Evolutionary conservation across 495 filamentous ascomycete genomes (phyloP), one percentile per base, ranked within the genome.

Genomic region (Aspergillus campestris): DNA sequence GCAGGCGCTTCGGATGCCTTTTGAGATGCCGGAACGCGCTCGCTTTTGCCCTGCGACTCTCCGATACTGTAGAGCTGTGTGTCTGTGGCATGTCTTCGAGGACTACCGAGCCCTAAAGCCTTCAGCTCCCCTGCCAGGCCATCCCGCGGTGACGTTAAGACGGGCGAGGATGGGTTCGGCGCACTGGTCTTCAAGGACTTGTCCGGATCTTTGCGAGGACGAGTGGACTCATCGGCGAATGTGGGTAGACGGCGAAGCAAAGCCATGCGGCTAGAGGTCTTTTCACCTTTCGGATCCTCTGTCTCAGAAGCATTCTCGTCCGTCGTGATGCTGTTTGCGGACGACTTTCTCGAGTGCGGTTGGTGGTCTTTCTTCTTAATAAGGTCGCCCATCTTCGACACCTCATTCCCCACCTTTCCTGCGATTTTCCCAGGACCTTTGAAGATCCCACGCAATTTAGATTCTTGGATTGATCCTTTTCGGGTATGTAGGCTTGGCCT

Each of bases 301-400:
- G 64, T 66, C 1, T 67, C 61, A 42, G 62, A 65, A 37, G 72
- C 71, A 8, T 69, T 71, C 7, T 67, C 63, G 13, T 72, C 70
- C 3, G 69, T 72, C 7, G 55, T 51, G 40, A 63, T 33, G 27
- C 60, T 67, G 8, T 62, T 60, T 15, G 64, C 61, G 31, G 73
- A 76, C 6, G 59, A 62, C 35, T 66, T 57, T 12, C 64, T 60
- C 33, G 70, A 64, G 40, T 60, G 59, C 5, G 52, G 44, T 30
- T 38, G 44, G 15, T 49, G 38, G 33, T 71, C 71, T 37, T 80
- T 79, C 47, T 76, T 79, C 45, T 66, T 56, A 6, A 82, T 66
- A 31, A 74, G 59, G 46, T 79, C 75, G 18, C 78, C 75, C 42
- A 81, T 73, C 56, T 71, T 74, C 0, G 72, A 70, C 1, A 81